Base-by-base conservation (phyloP, 2,329 filamentous ascomycete genomes). In the Aspergillaceae sp. region DNA sequence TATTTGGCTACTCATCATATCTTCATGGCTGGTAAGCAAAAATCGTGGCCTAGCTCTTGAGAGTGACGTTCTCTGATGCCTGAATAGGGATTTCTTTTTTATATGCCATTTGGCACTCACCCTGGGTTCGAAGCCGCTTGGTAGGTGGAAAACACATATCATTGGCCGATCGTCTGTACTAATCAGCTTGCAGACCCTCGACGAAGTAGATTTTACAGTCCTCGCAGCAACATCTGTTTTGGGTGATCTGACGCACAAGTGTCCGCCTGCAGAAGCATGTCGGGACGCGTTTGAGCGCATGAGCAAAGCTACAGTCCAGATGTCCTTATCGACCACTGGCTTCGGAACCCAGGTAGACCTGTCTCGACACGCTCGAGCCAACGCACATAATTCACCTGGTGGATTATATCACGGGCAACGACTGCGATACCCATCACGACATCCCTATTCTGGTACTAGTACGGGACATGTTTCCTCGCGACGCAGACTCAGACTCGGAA, bases 191-290 rank as follows among this genome's bases (percentile, higher is more conserved):
- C 50, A 77, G 75, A 87, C 85, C 5, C 85, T 95, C 71, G 90
- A 97, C 59, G 91, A 97, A 63, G 89, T 97, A n/a, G 91, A 97
- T 63, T 95, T 95, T 58, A 97, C 91, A 0, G 87, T 97, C 6
- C 75, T 96, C 42, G 88, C 90, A 6, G 91, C 90, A 26, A 96
- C 88, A 42, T 96, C 91, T 1, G 89, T 97, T 6, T 82, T 97
- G 38, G 84, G 82, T 4, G 92, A 96, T 61, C 76, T 97, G 51
- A 90, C 94, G 54, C 87, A 94, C 55, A 95, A 95, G 65, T 97
- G 92, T 56, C 90, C 91, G 0, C 91, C 91, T 0, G 91, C 91
- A 30, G 90, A 96, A 73, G 88, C 90, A 7, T 97, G 91, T 64
- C 82, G 89, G 9, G 90, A 97, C 64, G 90, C 92, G 1, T 96